These are phyloP conservation scores for Entelexis sorbosivorans DNA, from an alignment of 1,139 yeast species.

Conservation along the genomic window DNA sequence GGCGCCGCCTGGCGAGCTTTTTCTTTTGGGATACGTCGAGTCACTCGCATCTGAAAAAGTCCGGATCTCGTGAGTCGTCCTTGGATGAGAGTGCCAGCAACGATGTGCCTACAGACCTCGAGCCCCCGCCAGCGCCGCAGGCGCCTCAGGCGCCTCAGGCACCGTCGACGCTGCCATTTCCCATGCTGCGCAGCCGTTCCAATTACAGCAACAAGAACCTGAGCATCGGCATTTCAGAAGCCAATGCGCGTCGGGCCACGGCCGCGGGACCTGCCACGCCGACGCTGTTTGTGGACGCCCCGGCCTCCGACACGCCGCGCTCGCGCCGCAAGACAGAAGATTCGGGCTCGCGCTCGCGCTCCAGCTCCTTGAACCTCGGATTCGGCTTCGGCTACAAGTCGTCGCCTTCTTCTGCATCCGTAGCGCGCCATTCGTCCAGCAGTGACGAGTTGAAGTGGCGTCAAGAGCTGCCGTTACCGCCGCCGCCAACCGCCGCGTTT, in stretches of 20 bases:
- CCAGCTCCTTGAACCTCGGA: slow-evolving; percentile 9
- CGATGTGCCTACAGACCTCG: neutral
- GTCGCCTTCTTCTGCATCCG: slow-evolving; percentile 1
- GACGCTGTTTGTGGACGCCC: neutral
- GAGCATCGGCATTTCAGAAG: neutral
- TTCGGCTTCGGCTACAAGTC: slow-evolving; percentile 2
- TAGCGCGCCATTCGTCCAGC: slow-evolving; percentile 6
- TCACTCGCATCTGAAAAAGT: neutral
- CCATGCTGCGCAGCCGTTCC: slow-evolving; percentile 5
- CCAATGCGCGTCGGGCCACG: neutral
- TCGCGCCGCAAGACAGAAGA: slow-evolving; percentile 11
- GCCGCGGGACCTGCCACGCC: neutral
- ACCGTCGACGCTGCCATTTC: slow-evolving; percentile 12
- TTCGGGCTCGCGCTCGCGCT: slow-evolving; percentile 10
- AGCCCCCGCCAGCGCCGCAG: slow-evolving; percentile 4
- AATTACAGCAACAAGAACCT: neutral
- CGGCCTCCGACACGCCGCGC: neutral
- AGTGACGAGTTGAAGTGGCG: slow-evolving; percentile 11
- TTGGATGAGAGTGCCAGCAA: neutral
- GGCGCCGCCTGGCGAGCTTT: slow-evolving; percentile 11
- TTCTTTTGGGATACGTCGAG: slow-evolving; percentile 10
- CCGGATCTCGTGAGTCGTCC: neutral
- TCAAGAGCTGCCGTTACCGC: slow-evolving; percentile 15
- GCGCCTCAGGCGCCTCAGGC: neutral
- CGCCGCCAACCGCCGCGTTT: slow-evolving; percentile 18